Evolutionary conservation across 805 yeast species (phyloP).

Genomic region (Pichia sporocuriosa): DNA sequence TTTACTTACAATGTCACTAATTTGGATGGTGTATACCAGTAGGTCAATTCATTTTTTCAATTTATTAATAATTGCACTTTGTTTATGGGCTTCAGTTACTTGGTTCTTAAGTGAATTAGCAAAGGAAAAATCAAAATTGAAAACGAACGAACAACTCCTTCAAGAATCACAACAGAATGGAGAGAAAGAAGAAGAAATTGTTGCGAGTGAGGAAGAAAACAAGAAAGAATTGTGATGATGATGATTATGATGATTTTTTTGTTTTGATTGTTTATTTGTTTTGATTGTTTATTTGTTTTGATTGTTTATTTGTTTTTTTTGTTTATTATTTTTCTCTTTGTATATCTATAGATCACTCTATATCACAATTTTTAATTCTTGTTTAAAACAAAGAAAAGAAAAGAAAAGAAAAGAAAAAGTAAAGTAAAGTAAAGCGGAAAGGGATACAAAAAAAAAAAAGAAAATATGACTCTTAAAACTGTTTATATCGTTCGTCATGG

Average conservation of each 20-base stretch:
- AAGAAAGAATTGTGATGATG: background rate
- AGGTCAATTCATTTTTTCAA: constrained; percentile 61
- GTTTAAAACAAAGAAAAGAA: constrained; percentile 6
- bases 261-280: too few species aligned
- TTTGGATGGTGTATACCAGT: constrained; percentile 51
- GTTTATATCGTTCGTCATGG: constrained; percentile 84
- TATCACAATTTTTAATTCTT: too few species aligned
- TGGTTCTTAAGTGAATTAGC: constrained; percentile 81
- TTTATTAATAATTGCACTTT: constrained; percentile 34
- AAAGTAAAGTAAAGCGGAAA: too few species aligned
- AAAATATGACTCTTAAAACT: constrained; percentile 45
- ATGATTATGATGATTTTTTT: too few species aligned
- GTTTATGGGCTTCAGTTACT: constrained; percentile 71
- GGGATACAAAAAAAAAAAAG: background rate
- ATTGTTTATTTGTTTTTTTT: too few species aligned
- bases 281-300: too few species aligned
- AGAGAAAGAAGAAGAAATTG: constrained; percentile 2
- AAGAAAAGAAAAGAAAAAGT: background rate
- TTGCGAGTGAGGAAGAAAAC: background rate
- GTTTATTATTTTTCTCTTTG: too few species aligned
- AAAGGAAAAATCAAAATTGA: constrained; percentile 34
- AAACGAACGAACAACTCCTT: constrained; percentile 37
- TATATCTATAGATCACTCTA: too few species aligned
- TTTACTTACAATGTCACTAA: constrained; percentile 51
- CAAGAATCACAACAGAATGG: constrained; percentile 25